Conservation (phyloP, 352 stramenopile genomes). For the Blastocystis sp. region DNA sequence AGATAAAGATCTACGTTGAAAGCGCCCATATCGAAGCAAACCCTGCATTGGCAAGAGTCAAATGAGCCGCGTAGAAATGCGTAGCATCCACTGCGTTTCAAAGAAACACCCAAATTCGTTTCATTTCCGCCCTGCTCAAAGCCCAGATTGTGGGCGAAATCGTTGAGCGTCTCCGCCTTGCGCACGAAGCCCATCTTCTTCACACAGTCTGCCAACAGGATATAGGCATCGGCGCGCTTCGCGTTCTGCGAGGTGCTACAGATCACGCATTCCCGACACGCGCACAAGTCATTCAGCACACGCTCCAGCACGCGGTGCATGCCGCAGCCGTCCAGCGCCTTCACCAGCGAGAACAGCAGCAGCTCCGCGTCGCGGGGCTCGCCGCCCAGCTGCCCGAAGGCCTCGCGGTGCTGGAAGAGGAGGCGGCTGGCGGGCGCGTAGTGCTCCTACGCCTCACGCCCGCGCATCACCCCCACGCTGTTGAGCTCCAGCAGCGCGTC, state of each 20-base stretch:
- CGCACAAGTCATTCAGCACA: constrained; percentile 52
- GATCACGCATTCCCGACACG: background rate
- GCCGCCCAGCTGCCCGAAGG: constrained; percentile 1
- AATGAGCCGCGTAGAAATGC: background rate
- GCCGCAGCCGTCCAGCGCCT: background rate
- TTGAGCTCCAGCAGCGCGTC: constrained; percentile 32
- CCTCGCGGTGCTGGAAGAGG: background rate
- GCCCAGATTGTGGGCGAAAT: constrained; percentile 49
- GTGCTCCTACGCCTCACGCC: background rate
- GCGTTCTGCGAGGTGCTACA: constrained; percentile 39
- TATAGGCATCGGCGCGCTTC: constrained; percentile 12
- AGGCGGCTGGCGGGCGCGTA: background rate
- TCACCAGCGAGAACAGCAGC: background rate
- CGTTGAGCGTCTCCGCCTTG: constrained; percentile 41
- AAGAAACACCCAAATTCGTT: constrained; percentile 21
- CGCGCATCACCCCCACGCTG: background rate
- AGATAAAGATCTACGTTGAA: constrained; percentile 69
- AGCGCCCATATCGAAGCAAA: background rate
- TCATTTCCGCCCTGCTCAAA: constrained; percentile 43
- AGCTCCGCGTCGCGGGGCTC: constrained; percentile 11
- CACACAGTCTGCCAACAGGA: constrained; percentile 16
- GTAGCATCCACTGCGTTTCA: background rate
- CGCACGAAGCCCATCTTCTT: constrained; percentile 26
- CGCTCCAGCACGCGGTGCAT: constrained; percentile 25
- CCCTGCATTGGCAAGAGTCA: background rate